Conservation (phyloP, 345 rosid genomes). For the Lepidium aucheri region DNA sequence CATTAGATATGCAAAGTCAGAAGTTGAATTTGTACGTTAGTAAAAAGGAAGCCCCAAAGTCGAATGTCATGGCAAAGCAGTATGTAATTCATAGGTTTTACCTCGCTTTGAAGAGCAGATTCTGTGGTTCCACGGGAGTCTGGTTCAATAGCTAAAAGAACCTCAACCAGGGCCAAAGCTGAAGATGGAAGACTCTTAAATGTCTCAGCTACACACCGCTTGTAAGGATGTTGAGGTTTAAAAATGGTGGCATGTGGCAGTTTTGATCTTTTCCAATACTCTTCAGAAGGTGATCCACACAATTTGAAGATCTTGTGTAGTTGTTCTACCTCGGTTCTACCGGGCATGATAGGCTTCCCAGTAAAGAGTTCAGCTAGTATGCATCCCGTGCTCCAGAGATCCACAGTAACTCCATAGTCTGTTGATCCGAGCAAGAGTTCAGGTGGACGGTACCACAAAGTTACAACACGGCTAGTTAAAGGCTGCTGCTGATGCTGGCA, state of each 20-base stretch:
- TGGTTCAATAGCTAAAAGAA: constrained; percentile 52
- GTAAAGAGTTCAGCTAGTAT: constrained; percentile 55
- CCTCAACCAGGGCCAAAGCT: constrained; percentile 43
- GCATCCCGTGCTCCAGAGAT: constrained; percentile 65
- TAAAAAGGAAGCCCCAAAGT: not conserved
- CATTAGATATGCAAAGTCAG: not conserved
- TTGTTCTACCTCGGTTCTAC: constrained; percentile 76
- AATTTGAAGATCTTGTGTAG: constrained; percentile 66
- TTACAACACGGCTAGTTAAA: constrained; percentile 64
- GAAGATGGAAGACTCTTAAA: constrained; percentile 50
- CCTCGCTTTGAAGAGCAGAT: constrained; percentile 52
- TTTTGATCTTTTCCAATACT: constrained; percentile 56
- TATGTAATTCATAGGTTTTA: constrained; percentile 4
- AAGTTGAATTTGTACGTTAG: not conserved
- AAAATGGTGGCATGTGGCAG: constrained; percentile 54
- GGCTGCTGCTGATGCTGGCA: constrained; percentile 41
- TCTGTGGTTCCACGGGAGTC: constrained; percentile 45
- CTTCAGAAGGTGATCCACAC: constrained; percentile 72
- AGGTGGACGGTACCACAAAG: constrained; percentile 69
- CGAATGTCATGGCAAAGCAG: not conserved
- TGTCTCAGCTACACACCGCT: constrained; percentile 45
- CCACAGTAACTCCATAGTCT: constrained; percentile 52
- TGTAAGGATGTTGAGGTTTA: constrained; percentile 60
- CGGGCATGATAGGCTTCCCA: constrained; percentile 70
- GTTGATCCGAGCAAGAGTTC: constrained; percentile 62